Evolutionary conservation across 2,329 filamentous ascomycete genomes (phyloP), one percentile per base, ranked within the genome.

Genomic region (Atkinsonella texensis): DNA sequence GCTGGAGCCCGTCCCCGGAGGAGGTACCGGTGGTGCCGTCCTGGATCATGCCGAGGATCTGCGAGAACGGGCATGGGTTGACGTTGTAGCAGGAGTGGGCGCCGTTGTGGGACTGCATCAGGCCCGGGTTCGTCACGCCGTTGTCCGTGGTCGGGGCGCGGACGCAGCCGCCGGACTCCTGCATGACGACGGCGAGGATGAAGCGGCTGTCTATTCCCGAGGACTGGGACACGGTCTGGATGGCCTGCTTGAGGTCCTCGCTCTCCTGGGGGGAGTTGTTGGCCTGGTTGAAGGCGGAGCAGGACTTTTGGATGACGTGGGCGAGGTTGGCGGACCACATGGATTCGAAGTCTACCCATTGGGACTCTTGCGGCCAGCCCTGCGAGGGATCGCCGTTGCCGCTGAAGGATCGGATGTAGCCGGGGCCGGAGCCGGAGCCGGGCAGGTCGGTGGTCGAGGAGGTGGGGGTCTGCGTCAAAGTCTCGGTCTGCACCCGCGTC

Each of bases 111-210:
- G 57, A 58, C 55, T 70, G 68, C 66, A 70, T 68, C 35, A 70
- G 63, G 48, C 71, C 71, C 0, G 71, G 70, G 60, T 73, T 73
- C 53, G 51, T 52, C 32, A 71, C 68, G 17, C 66, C 65, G 57
- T 70, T 63, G 62, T 65, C 58, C 41, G 69, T 71, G 17, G 69
- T 70, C 2, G 56, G 60, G 28, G 64, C 68, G 38, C 70, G 69
- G 28, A 73, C 69, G 58, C 70, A 72, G 50, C 71, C 71, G 52
- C 64, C 65, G 56, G 65, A 69, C 55, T 74, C 71, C 55, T 73
- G 71, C 62, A 73, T 64, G 40, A 73, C 55, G 53, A 72, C 60
- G 20, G 69, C 66, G n/a, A 74, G 60, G 56, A 74, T 69, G 53
- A 70, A 70, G 48, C 70, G 68, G 41, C 60, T 53, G 54, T 72